Percentiles rank a stretch among this genome's conserved stretches.
phyloP scores from a whole-genome alignment of 192 early-diverging fungal species.

The Linnemannia hyalina region DNA sequence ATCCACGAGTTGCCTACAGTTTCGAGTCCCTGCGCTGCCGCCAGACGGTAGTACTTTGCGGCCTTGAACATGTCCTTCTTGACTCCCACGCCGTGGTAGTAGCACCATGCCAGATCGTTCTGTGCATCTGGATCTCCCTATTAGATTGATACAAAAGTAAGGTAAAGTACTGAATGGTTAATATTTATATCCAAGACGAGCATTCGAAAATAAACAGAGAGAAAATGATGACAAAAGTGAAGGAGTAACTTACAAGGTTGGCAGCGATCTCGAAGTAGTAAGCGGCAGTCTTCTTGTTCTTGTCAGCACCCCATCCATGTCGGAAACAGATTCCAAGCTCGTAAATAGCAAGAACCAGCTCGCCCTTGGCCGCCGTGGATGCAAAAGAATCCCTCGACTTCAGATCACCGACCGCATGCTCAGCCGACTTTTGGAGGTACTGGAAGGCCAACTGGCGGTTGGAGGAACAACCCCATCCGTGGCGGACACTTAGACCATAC shows the following conservation, averaged over 20 bases:
- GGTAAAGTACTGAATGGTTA: background rate
- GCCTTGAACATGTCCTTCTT: conserved; percentile 79
- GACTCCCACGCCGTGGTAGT: conserved; percentile 82
- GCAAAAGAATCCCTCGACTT: conserved; percentile 67
- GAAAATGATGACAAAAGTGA: background rate
- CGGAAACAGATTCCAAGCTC: conserved; percentile 84
- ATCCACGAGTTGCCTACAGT: conserved; percentile 87
- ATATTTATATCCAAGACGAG: background rate
- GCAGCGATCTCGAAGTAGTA: conserved; percentile 64
- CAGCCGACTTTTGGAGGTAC: conserved; percentile 79
- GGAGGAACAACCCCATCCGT: conserved; percentile 73
- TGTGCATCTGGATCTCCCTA: conserved; percentile 84
- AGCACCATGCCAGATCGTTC: conserved; percentile 79
- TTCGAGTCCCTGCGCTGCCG: conserved; percentile 74
- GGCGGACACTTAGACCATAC: conserved; percentile 79
- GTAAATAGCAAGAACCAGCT: conserved; percentile 80
- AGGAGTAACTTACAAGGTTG: conserved; percentile 60
- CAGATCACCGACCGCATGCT: conserved; percentile 71
- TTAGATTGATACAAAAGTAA: conserved; percentile 4
- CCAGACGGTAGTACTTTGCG: conserved; percentile 83
- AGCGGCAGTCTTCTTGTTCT: conserved; percentile 66
- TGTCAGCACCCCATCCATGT: conserved; percentile 87
- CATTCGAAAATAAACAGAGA: background rate
- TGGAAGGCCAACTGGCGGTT: conserved; percentile 69
- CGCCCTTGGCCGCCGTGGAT: conserved; percentile 65